Evolutionary conservation across 768 basidiomycete species (phyloP).

Genomic region (Boletales sp.): DNA sequence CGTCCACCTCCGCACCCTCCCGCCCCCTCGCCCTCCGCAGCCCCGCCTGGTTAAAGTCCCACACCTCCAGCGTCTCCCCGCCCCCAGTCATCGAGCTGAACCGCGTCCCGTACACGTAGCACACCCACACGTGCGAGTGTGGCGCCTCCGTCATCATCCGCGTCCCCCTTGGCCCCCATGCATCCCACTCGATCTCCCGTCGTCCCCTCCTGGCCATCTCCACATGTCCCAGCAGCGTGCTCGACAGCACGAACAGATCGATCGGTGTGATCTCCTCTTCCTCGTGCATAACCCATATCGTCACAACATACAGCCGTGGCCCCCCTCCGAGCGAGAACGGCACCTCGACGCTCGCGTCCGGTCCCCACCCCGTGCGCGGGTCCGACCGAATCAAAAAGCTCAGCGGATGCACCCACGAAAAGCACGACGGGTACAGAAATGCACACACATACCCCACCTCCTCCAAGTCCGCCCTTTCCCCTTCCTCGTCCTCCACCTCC

Average conservation of each 20-base stretch:
- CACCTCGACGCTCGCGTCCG: conserved; percentile 30
- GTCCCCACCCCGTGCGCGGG: conserved; percentile 46
- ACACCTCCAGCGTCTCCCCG: conserved; percentile 32
- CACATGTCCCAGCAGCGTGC: conserved; percentile 31
- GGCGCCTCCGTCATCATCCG: conserved; percentile 39
- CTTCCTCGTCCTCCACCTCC: conserved; percentile 35
- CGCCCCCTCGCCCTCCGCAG: conserved; percentile 25
- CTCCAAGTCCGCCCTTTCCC: conserved; percentile 26
- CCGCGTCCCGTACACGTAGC: conserved; percentile 51
- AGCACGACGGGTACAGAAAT: conserved; percentile 42
- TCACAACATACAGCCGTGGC: conserved; percentile 46
- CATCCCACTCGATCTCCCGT: conserved; percentile 40
- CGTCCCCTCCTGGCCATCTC: conserved; percentile 13
- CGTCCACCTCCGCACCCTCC: conserved; percentile 14
- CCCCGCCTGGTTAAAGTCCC: conserved; percentile 50
- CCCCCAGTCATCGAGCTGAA: conserved; percentile 32
- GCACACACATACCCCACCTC: conserved; percentile 33
- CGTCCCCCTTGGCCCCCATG: conserved; percentile 50
- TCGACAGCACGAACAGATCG: conserved; percentile 42
- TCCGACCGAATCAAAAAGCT: conserved; percentile 49
- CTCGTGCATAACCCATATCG: conserved; percentile 35
- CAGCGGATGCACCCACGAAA: conserved; percentile 23
- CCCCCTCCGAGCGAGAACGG: conserved; percentile 45
- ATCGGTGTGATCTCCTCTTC: conserved; percentile 27
- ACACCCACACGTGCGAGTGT: conserved; percentile 50